Base-by-base conservation (phyloP, 2,329 filamentous ascomycete genomes). In the Penicillium sclerotigenum region DNA sequence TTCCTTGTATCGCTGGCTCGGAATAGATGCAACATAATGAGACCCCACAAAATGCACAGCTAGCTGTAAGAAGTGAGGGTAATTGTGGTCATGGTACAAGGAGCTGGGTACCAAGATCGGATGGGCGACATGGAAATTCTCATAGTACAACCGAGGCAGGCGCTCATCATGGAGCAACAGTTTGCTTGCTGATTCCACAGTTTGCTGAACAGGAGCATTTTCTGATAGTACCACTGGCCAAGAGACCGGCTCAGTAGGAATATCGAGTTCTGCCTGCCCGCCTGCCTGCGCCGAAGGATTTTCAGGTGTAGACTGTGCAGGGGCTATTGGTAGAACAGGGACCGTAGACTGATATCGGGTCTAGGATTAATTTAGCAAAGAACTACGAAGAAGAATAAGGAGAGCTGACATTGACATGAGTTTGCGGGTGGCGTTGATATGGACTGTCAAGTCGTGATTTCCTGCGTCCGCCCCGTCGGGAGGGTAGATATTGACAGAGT, bases 401-500 rank as follows among this genome's bases (percentile, higher is more conserved):
- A 20, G 24, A 13, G 56, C 57, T 56, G 29, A 57, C 54, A 51
- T 57, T 58, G 40, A 60, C 20, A 46, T 56, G 48, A 37, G 33
- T 56, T 47, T 38, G 58, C 38, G 48, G 58, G 50, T 52, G 41
- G 36, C 43, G 50, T 54, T 49, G 42, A 28, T 47, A 53, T 56
- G 56, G 59, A 43, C 56, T 59, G 53, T 66, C 62, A 59, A 54
- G 56, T 31, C 65, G 65, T 38, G 63, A 52, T 62, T 73, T 74
- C 51, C 72, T 75, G 63, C 77, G 78, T 24, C 81, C 77, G 5
- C 83, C 83, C 9, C 88, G 83, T 36, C 87, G 83, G n/a, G 87
- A 90, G 42, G 86, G 83, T 51, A 90, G 80, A 70, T 89, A 91
- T 65, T 84, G 73, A 68, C 88, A 91, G 47, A 84, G 78, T 16